Evolutionary conservation across 192 early-diverging fungal genomes (phyloP), one percentile per base, ranked within the genome.

Genomic region (Rhizophagus sp.): DNA sequence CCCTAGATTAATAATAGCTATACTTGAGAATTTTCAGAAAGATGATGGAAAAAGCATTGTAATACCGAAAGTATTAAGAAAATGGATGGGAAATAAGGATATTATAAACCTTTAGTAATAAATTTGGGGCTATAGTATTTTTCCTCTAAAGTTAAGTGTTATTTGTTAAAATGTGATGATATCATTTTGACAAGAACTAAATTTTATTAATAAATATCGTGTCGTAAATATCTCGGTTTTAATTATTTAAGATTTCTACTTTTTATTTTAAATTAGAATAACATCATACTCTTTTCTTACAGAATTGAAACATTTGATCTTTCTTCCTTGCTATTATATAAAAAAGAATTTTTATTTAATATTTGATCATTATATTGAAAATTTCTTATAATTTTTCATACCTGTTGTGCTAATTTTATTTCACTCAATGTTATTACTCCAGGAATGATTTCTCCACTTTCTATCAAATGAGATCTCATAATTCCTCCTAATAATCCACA

Each of bases 1-100:
- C 39, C 97, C 97, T 27, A 89, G 97, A 19, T 84, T 97, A 39
- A 93, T 94, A 33, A 95, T 98, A 78, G 94, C 97, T 4, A 75
- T 98, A 3, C 78, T 98, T 6, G 97, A 97, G 83, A 95, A 90
- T 62, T 92, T 93, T 83, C 96, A 97, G 83, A 82, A 73, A 15
- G 75, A 85, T 10, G 90, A 95, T 75, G 95, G 96, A 0, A 47
- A 47, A 47, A 86, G 88, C 7, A 87, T 98, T 12, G 80, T 79
- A 24, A 82, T 98, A 27, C 97, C 96, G 12, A 75, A 87, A 69
- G 89, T 83, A 22, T 82, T 98, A 69, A 85, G 91, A 68, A 91
- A 91, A 13, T 98, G 90, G 88, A 92, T 94, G 91, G 85, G 84
- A 44, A 88, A 90, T 24, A 79, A 81, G n/a, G 75, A 86, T 36